Conservation (phyloP, 805 yeast species). For the Lachancea sp. region DNA sequence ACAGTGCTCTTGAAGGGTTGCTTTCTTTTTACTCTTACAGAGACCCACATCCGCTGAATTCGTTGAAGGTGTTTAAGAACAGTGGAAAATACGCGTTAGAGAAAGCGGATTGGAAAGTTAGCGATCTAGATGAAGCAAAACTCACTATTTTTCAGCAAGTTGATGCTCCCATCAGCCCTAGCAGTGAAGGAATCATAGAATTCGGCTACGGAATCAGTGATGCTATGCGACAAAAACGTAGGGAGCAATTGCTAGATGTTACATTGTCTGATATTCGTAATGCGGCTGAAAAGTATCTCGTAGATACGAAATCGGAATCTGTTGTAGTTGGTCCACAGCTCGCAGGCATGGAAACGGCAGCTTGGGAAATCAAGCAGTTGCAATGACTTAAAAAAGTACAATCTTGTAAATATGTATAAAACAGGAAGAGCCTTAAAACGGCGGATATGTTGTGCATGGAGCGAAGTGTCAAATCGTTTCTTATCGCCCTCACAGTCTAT, state of each 20-base stretch:
- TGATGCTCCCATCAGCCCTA: conserved; percentile 82
- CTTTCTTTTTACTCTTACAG: conserved; percentile 85
- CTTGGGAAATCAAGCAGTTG: conserved; percentile 7
- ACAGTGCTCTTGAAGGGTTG: conserved; percentile 73
- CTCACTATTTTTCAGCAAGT: conserved; percentile 83
- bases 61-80: conserved; percentile 52
- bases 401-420: conserved; percentile 2
- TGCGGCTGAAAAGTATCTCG: conserved; percentile 63
- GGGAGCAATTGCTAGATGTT: conserved; percentile 67
- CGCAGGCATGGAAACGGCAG: neutral
- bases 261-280: conserved; percentile 51
- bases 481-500: too few relatives aligned
- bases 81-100: conserved; percentile 45
- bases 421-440: too few relatives aligned
- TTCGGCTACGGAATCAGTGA: conserved; percentile 69
- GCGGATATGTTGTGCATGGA: too few relatives aligned
- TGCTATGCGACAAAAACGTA: conserved; percentile 71
- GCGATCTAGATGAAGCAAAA: conserved; percentile 82
- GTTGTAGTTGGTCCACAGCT: conserved; percentile 41
- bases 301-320: conserved; percentile 26
- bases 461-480: too few relatives aligned
- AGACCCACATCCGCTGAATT: conserved; percentile 79
- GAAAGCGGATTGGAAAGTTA: conserved; percentile 43
- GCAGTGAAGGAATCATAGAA: conserved; percentile 63
- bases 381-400: neutral